These are phyloP conservation scores for Cladosporium phlei DNA, from an alignment of 2,329 filamentous ascomycete species.

Conservation along the genomic window DNA sequence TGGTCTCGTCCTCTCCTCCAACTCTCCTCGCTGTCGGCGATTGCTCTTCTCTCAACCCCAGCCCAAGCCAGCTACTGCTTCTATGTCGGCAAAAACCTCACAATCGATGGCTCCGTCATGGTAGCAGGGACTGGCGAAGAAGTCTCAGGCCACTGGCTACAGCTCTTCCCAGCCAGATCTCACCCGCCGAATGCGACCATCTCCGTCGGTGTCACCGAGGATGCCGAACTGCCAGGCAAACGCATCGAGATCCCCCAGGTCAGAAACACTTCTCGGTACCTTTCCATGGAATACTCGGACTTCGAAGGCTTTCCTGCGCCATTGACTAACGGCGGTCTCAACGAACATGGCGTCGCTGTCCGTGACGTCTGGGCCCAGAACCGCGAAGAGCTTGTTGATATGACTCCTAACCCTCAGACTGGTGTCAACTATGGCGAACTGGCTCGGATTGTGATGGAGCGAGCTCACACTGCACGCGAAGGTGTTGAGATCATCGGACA, in stretches of 20 bases:
- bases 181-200: slow-evolving; percentile 40
- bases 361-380: slow-evolving; percentile 41
- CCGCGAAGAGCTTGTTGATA: slow-evolving; percentile 36
- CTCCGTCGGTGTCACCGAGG: slow-evolving; percentile 39
- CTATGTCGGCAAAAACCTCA: slow-evolving; percentile 45
- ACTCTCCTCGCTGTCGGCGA: background rate
- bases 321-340: slow-evolving; percentile 42
- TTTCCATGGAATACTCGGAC: slow-evolving; percentile 37
- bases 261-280: slow-evolving; percentile 31
- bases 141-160: slow-evolving; percentile 45
- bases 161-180: slow-evolving; percentile 41
- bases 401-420: slow-evolving; percentile 39
- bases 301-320: slow-evolving; percentile 42
- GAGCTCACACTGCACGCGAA: slow-evolving; percentile 38
- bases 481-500: slow-evolving; percentile 42
- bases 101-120: slow-evolving; percentile 40
- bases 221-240: slow-evolving; percentile 35
- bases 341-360: slow-evolving; percentile 40
- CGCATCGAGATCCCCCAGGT: slow-evolving; percentile 34
- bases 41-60: background rate
- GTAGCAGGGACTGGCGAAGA: slow-evolving; percentile 47
- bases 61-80: slow-evolving; percentile 45
- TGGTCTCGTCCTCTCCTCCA: no score
- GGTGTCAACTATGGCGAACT: slow-evolving; percentile 42
- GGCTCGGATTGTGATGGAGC: slow-evolving; percentile 38